Conservation (phyloP, 768 basidiomycete genomes). For the Coprinopsis cinerea region DNA sequence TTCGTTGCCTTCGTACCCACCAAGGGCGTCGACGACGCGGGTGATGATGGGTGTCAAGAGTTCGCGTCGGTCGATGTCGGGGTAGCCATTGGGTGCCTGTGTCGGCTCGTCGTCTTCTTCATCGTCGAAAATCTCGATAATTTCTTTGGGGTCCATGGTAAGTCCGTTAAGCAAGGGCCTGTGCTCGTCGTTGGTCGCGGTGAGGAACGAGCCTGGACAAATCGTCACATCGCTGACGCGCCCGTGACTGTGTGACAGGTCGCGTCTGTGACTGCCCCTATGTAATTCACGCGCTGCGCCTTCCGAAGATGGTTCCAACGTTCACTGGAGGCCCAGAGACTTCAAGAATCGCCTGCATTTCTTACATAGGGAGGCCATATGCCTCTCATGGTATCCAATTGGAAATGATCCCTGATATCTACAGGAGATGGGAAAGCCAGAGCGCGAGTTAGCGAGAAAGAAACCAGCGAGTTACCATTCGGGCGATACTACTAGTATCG, state of each 20-base stretch:
- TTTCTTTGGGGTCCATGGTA: conserved; percentile 18
- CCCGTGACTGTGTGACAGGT: neutral
- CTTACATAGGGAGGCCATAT: too few species aligned
- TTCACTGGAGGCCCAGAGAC: too few species aligned
- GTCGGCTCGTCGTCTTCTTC: conserved; percentile 21
- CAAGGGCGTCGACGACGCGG: conserved; percentile 75
- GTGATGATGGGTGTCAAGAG: conserved; percentile 64
- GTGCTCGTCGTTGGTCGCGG: neutral
- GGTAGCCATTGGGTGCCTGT: conserved; percentile 3
- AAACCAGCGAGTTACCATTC: too few species aligned
- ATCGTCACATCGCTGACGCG: too few species aligned
- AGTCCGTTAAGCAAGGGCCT: neutral
- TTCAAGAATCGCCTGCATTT: too few species aligned
- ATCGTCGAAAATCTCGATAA: conserved; percentile 32
- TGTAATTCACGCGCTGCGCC: neutral
- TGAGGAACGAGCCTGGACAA: too few species aligned
- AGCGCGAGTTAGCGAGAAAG: too few species aligned
- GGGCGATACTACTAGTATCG: too few species aligned
- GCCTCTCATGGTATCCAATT: too few species aligned
- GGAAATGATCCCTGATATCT: too few species aligned
- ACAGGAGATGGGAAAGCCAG: too few species aligned
- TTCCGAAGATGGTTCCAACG: too few species aligned
- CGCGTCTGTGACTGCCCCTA: neutral
- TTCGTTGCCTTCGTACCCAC: conserved; percentile 58
- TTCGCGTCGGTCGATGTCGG: conserved; percentile 35